Percentiles rank a stretch among this genome's conserved stretches.
phyloP scores from a whole-genome alignment of 345 rosid genomes.

The Punica granatum region DNA sequence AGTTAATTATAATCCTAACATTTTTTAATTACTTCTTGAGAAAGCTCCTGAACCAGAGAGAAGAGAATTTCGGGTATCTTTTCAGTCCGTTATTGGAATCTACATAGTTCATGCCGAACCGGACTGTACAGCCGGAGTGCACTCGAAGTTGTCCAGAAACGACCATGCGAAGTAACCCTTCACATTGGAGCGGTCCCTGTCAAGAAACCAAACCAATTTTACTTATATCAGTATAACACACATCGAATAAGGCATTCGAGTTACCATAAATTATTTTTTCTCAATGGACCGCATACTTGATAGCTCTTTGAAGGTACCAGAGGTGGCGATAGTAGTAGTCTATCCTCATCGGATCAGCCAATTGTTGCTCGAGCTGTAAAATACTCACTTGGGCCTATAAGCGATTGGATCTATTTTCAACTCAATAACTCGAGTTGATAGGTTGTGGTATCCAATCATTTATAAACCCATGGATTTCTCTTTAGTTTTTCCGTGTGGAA shows the following conservation, averaged over 20 bases:
- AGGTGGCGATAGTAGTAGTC: slow-evolving; percentile 24
- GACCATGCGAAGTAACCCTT: slow-evolving; percentile 51
- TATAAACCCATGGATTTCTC: too few species aligned
- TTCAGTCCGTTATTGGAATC: slow-evolving; percentile 36
- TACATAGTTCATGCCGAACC: slow-evolving; percentile 38
- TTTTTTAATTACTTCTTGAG: slow-evolving; percentile 18
- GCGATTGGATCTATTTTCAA: too few species aligned
- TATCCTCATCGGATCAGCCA: slow-evolving; percentile 29
- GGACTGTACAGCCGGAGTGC: slow-evolving; percentile 27
- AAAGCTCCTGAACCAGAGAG: slow-evolving; percentile 25
- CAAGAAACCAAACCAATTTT: background rate
- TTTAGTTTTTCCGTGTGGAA: too few species aligned
- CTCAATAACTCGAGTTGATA: too few species aligned
- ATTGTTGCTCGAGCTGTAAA: slow-evolving; percentile 14
- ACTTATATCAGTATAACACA: too few species aligned
- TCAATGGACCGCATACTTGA: slow-evolving; percentile 22
- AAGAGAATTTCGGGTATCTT: slow-evolving; percentile 24
- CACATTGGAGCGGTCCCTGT: slow-evolving; percentile 21
- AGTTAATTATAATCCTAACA: too few species aligned
- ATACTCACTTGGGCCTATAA: too few species aligned
- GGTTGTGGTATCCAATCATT: too few species aligned
- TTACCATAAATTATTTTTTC: too few species aligned
- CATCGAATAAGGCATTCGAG: too few species aligned
- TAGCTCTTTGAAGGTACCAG: slow-evolving; percentile 16
- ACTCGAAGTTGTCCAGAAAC: slow-evolving; percentile 49